A percentile compares a stretch with the other conserved stretches of the same genome.
These are phyloP conservation scores for Blepharisma undulans DNA, from an alignment of 169 alveolate species.

Conservation along the genomic window DNA sequence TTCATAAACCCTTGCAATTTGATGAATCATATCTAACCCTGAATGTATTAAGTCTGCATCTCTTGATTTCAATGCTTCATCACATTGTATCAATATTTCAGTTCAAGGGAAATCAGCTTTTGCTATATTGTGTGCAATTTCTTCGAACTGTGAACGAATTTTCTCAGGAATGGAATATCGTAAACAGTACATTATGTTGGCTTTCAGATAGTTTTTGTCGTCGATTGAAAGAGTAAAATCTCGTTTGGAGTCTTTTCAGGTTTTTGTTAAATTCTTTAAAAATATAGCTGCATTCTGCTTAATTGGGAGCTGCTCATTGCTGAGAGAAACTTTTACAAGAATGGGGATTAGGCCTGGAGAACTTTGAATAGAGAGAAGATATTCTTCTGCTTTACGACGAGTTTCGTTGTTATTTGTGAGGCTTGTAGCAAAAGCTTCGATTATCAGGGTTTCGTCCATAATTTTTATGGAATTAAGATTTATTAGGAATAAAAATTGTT, in stretches of 20 bases:
- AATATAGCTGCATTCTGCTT: slow-evolving; percentile 21
- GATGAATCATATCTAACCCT: slow-evolving; percentile 8
- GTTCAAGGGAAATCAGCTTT: slow-evolving; percentile 12
- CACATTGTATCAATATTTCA: background rate
- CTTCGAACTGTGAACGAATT: slow-evolving; percentile 33
- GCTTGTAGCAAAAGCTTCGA: slow-evolving; percentile 14
- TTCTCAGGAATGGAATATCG: background rate
- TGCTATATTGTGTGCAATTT: background rate
- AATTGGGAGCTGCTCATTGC: background rate
- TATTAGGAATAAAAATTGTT: background rate
- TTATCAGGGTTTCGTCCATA: background rate
- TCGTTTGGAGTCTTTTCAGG: slow-evolving; percentile 19
- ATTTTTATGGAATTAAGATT: background rate
- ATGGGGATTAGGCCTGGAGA: slow-evolving; percentile 1
- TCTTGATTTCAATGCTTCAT: background rate
- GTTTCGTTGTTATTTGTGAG: background rate
- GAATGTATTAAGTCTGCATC: background rate
- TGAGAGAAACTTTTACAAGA: background rate
- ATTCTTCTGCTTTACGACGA: background rate
- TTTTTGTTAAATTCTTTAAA: slow-evolving; percentile 17
- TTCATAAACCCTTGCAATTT: background rate
- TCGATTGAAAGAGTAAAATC: background rate
- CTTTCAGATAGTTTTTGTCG: background rate
- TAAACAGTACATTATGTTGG: slow-evolving; percentile 4
- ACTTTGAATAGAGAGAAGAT: background rate